Conservation (phyloP, 768 basidiomycete genomes). For the Inosperma sp. region DNA sequence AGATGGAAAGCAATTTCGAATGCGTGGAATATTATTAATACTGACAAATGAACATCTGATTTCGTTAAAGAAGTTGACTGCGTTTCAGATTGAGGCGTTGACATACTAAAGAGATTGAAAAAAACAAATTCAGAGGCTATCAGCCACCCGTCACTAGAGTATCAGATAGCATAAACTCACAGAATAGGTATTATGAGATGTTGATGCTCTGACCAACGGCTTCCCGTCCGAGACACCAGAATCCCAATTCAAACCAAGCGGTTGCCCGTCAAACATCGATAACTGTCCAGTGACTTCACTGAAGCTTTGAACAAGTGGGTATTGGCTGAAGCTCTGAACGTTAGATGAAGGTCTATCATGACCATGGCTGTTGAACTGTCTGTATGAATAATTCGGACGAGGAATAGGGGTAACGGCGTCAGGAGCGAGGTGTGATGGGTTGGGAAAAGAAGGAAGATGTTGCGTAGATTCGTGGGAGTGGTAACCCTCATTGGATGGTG, state of each 20-base stretch:
- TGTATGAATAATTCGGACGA: constrained; percentile 16
- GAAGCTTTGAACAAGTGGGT: constrained; percentile 24
- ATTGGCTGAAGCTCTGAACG: constrained; percentile 24
- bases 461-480: constrained; percentile 34
- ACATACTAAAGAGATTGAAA: constrained; percentile 17
- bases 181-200: constrained; percentile 26
- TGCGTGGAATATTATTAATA: too few species aligned
- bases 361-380: constrained; percentile 15
- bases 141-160: neutral
- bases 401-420: constrained; percentile 15
- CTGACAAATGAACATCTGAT: too few species aligned
- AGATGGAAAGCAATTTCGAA: too few species aligned
- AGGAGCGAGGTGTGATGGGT: constrained; percentile 27
- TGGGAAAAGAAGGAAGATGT: constrained; percentile 27
- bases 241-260: constrained; percentile 30
- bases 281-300: constrained; percentile 32
- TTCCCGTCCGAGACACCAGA: constrained; percentile 22
- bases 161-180: constrained; percentile 19
- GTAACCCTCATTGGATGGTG: constrained; percentile 28
- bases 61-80: too few species aligned
- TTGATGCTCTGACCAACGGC: constrained; percentile 28
- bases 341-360: constrained; percentile 6
- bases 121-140: constrained; percentile 20
- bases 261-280: constrained; percentile 27
- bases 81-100: too few species aligned